Base-by-base conservation (phyloP, 176 grass and related monocot species). In the Rhynchospora breviuscula region DNA sequence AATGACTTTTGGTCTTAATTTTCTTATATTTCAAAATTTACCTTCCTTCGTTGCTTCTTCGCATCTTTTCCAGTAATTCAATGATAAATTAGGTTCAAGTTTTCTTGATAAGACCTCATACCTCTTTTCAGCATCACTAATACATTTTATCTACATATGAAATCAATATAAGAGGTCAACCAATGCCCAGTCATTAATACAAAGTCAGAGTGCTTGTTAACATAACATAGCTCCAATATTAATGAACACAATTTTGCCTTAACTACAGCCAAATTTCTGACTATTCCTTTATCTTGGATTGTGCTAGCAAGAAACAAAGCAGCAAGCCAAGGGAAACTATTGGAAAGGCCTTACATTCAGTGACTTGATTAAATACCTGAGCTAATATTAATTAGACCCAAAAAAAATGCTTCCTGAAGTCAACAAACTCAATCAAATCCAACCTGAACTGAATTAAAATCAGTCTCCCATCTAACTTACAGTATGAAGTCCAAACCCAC, bases 21-120 rank as follows among this genome's bases (percentile, higher is more conserved):
- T 10, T 45, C 3, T 5, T 69, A 18, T 69, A 18, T 69, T 69
- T 4, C 35, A 14, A 87, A 35, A 48, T 26, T 29, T 81, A 88
- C 95, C 92, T 95, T 98, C 95, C 61, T 81, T 90, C 33, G 91
- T 95, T 84, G 95, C 92, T 88, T 98, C 90, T 89, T 94, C 89
- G 46, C 95, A 98, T 91, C 95, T 95, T 85, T 82, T 91, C 89
- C 86, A 85, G 80, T 93, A 93, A 90, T 75, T 88, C 5, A 29
- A 54, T 87, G 87, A 90, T 12, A 98, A 85, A 40, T 52, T 52
- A 80, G 86, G 92, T 52, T 91, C 91, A 79, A 95, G 75, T 88
- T 84, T 93, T 79, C 80, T 91, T 79, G 84, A 90, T 51, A 91
- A 85, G 21, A 29, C 83, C 63, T 95, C 90, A 66, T 91, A 91